These are phyloP conservation scores for Fagopyrum tataricum DNA, from an alignment of 148 eudicot genomes.

Conservation along the genomic window DNA sequence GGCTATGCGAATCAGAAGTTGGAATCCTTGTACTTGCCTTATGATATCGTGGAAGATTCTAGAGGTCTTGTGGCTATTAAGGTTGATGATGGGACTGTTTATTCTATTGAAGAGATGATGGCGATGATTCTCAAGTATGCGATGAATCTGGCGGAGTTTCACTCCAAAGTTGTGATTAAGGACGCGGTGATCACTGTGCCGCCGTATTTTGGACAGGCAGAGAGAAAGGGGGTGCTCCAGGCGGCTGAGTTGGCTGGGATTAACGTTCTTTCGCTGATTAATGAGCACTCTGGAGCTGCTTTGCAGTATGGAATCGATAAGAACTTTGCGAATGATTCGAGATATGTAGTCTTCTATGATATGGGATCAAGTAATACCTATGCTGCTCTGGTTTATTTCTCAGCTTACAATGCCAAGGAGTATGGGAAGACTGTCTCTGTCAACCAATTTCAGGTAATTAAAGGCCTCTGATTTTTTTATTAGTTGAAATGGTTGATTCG, in stretches of 20 bases:
- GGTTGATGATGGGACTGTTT: conserved; percentile 56
- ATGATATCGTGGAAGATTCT: conserved; percentile 40
- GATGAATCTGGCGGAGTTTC: conserved; percentile 66
- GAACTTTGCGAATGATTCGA: conserved; percentile 81
- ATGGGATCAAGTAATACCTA: conserved; percentile 88
- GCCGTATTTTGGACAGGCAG: conserved; percentile 79
- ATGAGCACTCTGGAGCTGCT: conserved; percentile 92
- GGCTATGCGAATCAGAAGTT: conserved; percentile 23
- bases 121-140: conserved; percentile 66
- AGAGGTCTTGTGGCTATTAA: conserved; percentile 49
- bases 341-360: conserved; percentile 79
- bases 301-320: conserved; percentile 97
- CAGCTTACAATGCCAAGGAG: conserved; percentile 86
- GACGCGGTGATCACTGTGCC: conserved; percentile 94
- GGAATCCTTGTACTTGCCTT: conserved; percentile 44
- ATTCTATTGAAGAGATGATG: conserved; percentile 67
- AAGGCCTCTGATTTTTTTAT: neutral
- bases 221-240: conserved; percentile 68
- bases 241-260: conserved; percentile 82
- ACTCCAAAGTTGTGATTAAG: conserved; percentile 52
- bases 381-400: conserved; percentile 88
- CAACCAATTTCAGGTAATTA: conserved; percentile 90
- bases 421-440: conserved; percentile 71
- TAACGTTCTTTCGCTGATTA: conserved; percentile 71
- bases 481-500: neutral